Percentiles rank a stretch among this genome's conserved stretches.
Evolutionary conservation across 179 eudicot species (phyloP).

Genomic region (Corrigiola litoralis): DNA sequence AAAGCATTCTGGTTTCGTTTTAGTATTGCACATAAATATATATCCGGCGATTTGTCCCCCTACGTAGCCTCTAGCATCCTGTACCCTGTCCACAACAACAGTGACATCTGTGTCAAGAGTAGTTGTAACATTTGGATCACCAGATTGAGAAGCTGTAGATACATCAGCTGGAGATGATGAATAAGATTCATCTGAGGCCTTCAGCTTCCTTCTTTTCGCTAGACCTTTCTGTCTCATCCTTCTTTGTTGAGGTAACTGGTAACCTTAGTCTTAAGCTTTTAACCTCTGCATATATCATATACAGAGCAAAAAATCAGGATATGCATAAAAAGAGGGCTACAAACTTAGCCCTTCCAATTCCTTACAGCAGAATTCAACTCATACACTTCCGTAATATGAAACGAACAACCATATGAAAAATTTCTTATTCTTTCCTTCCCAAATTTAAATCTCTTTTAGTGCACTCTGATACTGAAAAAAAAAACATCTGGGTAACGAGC

Average conservation of each 20-base stretch:
- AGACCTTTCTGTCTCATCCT: not conserved
- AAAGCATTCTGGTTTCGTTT: slow-evolving; percentile 64
- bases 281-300: not conserved
- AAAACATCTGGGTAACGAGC: no score
- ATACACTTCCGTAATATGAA: no score
- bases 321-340: no score
- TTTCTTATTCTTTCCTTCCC: no score
- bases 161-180: not conserved
- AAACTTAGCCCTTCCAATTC: no score
- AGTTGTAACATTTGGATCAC: slow-evolving; percentile 1
- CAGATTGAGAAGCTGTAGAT: slow-evolving; percentile 13
- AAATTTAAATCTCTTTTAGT: no score
- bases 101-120: not conserved
- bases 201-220: slow-evolving; percentile 14
- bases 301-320: no score
- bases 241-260: not conserved
- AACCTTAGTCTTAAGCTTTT: not conserved
- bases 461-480: no score
- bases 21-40: slow-evolving; percentile 67
- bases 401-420: no score
- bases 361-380: no score
- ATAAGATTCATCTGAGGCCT: not conserved
- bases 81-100: not conserved
- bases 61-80: not conserved
- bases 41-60: slow-evolving; percentile 41